Percentiles rank a stretch among this genome's conserved stretches.
These are phyloP conservation scores for Talaromyces borbonicus DNA, from an alignment of 495 filamentous ascomycete species.

Conservation along the genomic window DNA sequence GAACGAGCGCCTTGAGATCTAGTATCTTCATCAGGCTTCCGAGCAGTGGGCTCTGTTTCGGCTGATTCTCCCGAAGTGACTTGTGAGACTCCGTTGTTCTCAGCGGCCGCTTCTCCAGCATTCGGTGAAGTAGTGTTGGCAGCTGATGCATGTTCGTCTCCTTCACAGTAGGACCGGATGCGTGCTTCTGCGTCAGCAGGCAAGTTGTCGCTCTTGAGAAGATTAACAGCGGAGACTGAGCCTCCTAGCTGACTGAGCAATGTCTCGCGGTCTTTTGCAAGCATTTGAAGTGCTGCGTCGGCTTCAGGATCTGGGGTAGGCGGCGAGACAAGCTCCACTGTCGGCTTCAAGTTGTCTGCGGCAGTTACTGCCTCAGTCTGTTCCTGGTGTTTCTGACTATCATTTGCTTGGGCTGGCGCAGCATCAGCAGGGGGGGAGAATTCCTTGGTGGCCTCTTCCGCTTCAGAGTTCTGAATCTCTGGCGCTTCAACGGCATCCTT, in stretches of 20 bases:
- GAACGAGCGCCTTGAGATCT: conserved; percentile 26
- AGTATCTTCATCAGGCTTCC: conserved; percentile 22
- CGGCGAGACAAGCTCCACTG: conserved; percentile 10
- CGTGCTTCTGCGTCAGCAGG: not conserved
- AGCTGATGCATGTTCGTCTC: conserved; percentile 6
- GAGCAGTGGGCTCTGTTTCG: not conserved
- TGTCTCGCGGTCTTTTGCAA: conserved; percentile 30
- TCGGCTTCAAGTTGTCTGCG: conserved; percentile 6
- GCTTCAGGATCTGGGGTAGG: conserved; percentile 22
- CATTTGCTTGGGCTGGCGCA: conserved; percentile 8
- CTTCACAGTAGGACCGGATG: conserved; percentile 3
- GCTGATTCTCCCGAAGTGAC: not conserved
- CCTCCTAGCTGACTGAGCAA: conserved; percentile 17
- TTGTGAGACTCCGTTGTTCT: conserved; percentile 13
- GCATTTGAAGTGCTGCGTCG: conserved; percentile 29
- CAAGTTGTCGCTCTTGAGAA: conserved; percentile 2
- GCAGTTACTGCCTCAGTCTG: too few species aligned
- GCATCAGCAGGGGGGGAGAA: too few species aligned
- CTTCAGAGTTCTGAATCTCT: too few species aligned
- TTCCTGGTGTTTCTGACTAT: conserved; percentile 6
- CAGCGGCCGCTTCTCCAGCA: conserved; percentile 12
- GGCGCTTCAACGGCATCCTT: too few species aligned
- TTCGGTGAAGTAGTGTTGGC: conserved; percentile 13
- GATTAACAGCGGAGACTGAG: conserved; percentile 6
- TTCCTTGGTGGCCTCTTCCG: too few species aligned